These are phyloP conservation scores for Sarcomyxa edulis DNA, from an alignment of 768 basidiomycete species.

Conservation along the genomic window DNA sequence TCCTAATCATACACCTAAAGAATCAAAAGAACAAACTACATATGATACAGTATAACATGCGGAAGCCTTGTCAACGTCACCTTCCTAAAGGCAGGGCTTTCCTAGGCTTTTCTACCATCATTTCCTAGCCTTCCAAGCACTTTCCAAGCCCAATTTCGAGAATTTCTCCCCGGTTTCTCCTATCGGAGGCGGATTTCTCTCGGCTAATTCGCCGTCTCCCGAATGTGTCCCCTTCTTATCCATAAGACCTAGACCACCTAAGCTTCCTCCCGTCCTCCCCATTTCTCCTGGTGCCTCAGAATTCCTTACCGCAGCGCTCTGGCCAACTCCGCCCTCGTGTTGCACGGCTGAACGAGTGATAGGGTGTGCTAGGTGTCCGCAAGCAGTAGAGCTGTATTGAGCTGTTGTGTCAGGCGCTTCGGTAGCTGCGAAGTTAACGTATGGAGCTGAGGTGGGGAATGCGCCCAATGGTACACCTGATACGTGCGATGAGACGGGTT, in stretches of 20 bases:
- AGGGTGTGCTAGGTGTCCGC: constrained; percentile 32
- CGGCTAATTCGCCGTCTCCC: constrained; percentile 32
- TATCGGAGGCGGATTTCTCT: constrained; percentile 44
- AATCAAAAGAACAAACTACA: too few species aligned
- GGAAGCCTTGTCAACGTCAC: too few species aligned
- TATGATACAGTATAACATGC: too few species aligned
- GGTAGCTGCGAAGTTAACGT: constrained; percentile 34
- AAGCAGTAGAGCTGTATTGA: constrained; percentile 38
- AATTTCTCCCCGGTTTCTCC: constrained; percentile 36
- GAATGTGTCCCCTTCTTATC: constrained; percentile 31
- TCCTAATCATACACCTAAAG: too few species aligned
- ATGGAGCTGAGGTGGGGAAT: constrained; percentile 46
- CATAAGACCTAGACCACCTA: constrained; percentile 37
- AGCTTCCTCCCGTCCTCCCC: constrained; percentile 34
- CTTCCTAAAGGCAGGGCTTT: too few species aligned
- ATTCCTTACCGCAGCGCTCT: constrained; percentile 41
- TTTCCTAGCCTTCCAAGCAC: constrained; percentile 46
- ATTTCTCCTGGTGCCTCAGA: constrained; percentile 39
- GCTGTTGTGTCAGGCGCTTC: constrained; percentile 27
- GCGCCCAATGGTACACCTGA: constrained; percentile 75
- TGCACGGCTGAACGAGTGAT: constrained; percentile 36
- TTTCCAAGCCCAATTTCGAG: constrained; percentile 39
- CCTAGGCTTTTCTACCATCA: too few species aligned
- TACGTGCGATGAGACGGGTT: constrained; percentile 58
- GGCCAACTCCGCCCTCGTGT: constrained; percentile 38